phyloP scores from a whole-genome alignment of 345 rosid species.

The Anastatica hierochuntica region DNA sequence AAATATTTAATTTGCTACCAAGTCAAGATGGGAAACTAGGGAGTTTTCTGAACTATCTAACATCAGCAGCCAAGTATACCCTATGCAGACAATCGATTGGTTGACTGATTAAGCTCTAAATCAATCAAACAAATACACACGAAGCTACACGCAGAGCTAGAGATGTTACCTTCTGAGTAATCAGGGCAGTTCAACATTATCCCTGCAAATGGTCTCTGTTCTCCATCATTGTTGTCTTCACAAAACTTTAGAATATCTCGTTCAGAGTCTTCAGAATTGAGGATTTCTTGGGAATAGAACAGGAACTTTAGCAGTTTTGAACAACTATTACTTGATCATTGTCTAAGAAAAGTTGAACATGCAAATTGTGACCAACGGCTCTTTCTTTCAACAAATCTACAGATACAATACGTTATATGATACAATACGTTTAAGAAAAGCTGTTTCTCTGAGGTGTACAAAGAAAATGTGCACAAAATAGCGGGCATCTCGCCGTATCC shows the following conservation, averaged over 20 bases:
- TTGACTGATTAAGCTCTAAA: background rate
- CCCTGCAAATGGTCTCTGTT: conserved; percentile 35
- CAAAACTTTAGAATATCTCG: background rate
- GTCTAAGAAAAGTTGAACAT: background rate
- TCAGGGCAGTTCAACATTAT: conserved; percentile 20
- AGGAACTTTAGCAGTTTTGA: background rate
- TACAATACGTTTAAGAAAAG: conserved; percentile 20
- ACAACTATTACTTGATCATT: background rate
- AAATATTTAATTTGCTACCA: too few relatives aligned
- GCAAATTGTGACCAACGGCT: conserved; percentile 13
- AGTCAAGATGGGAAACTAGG: background rate
- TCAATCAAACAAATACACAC: background rate
- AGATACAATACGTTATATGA: conserved; percentile 17
- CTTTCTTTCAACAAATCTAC: conserved; percentile 27
- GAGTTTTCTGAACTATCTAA: background rate
- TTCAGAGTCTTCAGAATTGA: background rate
- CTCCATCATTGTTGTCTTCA: conserved; percentile 23
- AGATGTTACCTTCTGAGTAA: conserved; percentile 3
- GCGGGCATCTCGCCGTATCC: conserved; percentile 8
- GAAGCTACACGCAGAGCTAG: background rate
- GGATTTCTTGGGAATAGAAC: background rate
- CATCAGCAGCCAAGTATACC: background rate
- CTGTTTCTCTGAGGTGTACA: conserved; percentile 17
- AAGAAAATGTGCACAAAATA: conserved; percentile 22
- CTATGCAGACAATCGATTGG: background rate